Evolutionary conservation across 768 basidiomycete species (phyloP), one percentile per base, ranked within the genome.

Genomic region (Rhizopogon salebrosus): DNA sequence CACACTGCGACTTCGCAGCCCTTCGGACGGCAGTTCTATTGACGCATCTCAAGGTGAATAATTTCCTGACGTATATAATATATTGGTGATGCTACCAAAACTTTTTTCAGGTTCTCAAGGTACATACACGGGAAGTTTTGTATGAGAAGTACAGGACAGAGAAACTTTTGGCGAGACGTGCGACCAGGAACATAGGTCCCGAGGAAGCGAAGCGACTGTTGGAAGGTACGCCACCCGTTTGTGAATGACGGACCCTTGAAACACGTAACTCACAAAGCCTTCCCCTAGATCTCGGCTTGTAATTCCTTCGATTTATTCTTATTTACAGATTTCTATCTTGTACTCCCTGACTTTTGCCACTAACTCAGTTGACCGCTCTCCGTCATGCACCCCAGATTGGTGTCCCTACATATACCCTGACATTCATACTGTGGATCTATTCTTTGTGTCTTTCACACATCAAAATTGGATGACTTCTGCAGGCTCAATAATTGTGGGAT

Each of bases 131-230:
- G 60, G 90, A 95, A 66, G 89, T 92, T 52, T 71, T 95, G 69
- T 98, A 98, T 67, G 95, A 98, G 75, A 86, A 85, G 61, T 98
- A 87, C 70, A 78, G 95, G 63, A 94, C 91, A 1, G 92, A 93
- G 74, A 92, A 92, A 70, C 80, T 94, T 52, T 81, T 94, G 18
- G 90, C 89, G 41, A 80, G 89, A 58, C 86, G 92, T 57, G 91
- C 88, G 20, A 92, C 91, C 20, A 78, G 80, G 60, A 79, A 83
- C 57, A 90, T 92, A 60, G 82, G 84, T 49, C 85, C 89, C 48
- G 85, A 84, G 58, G 81, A 90, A 63, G 75, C 84, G 60, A 80
- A 83, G 60, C 79, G 84, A 61, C 71, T 93, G 63, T 67, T 92
- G 60, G 78, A 87, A 77, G 88, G 89, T 87, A 53, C 37, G 78